Evolutionary conservation across 1,284 basidiomycete genomes (phyloP), one percentile per base, ranked within the genome.

Genomic region (Psilocybe mexicana): DNA sequence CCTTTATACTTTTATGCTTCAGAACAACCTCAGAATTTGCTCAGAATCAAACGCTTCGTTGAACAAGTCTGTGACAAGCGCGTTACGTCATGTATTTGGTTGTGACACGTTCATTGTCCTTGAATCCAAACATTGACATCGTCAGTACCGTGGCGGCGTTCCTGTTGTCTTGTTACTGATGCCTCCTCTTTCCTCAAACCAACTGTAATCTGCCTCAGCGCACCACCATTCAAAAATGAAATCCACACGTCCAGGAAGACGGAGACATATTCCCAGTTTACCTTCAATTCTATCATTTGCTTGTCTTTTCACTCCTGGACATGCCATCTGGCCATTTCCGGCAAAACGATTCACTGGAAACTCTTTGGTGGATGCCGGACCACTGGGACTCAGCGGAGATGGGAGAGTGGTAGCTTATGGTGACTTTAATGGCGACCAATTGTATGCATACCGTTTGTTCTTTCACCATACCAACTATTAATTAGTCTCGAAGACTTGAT

Each of bases 361-460:
- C 67, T 84, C 90, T 0, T 80, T 98, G 47, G 79, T 97, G 59
- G 79, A 86, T 63, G 89, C 94, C 1, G 96, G 94, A 1, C 74
- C 85, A 0, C 79, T 97, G 65, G 96, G 95, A 0, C 75, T 99
- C 18, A 80, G 81, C 40, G 77, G 78, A n/a, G 81, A 85, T 42
- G 86, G 84, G 24, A 83, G 91, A 56, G 82, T 97, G 28, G 82
- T 93, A 49, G 96, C 95, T 1, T 91, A 95, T 68, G 96, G 94
- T 30, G 96, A 99, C 75, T 96, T 94, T 72, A 88, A 98, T 70
- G 95, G 92, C 3, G 95, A 98, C 72, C 94, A 97, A 70, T 92
- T 92, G 93, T 96, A 70, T 72, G 91, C 50, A 18, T 77, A 18
- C 6, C 23, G 3, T 48, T 46, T 7, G 14, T 23, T 23, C 14